Evolutionary conservation across 2,329 filamentous ascomycete genomes (phyloP).

Genomic region (Alternaria hordeiaustralica): DNA sequence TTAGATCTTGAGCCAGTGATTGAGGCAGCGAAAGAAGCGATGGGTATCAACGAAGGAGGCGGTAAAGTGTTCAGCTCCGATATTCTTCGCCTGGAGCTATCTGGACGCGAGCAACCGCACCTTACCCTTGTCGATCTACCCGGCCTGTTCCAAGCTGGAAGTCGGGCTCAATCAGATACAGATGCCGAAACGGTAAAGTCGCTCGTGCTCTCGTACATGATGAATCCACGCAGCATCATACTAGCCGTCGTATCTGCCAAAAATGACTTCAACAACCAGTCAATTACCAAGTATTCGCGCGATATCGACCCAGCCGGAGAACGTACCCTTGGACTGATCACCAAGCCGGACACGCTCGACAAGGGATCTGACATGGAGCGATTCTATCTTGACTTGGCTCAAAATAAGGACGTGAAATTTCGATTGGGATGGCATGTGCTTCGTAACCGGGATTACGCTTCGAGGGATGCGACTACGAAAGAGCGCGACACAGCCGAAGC

Average conservation of each 20-base stretch:
- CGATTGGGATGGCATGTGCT: slow-evolving; percentile 61
- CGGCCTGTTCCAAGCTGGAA: slow-evolving; percentile 46
- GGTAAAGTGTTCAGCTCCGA: slow-evolving; percentile 29
- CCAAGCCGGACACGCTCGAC: slow-evolving; percentile 59
- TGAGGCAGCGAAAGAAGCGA: slow-evolving; percentile 57
- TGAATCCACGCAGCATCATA: slow-evolving; percentile 64
- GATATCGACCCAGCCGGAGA: slow-evolving; percentile 54
- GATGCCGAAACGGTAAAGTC: slow-evolving; percentile 42
- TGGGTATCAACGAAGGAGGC: slow-evolving; percentile 49
- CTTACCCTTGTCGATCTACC: slow-evolving; percentile 47
- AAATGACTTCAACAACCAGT: slow-evolving; percentile 62
- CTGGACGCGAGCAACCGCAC: slow-evolving; percentile 26
- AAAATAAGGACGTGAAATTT: slow-evolving; percentile 50
- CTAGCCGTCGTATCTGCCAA: slow-evolving; percentile 55
- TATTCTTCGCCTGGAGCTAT: slow-evolving; percentile 35
- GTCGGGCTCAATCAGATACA: slow-evolving; percentile 36
- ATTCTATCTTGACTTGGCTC: slow-evolving; percentile 46
- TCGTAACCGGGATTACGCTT: slow-evolving; percentile 52
- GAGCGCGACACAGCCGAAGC: slow-evolving; percentile 50
- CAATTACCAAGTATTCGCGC: slow-evolving; percentile 59
- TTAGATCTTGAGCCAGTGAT: slow-evolving; percentile 38
- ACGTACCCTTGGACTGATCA: slow-evolving; percentile 64
- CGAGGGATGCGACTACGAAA: slow-evolving; percentile 27
- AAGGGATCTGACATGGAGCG: slow-evolving; percentile 51
- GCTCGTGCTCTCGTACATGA: slow-evolving; percentile 63